Percentiles rank a stretch among this genome's conserved stretches.
These are phyloP conservation scores for Tuctoria greenei DNA, from an alignment of 176 grass and related monocot genomes.

Conservation along the genomic window DNA sequence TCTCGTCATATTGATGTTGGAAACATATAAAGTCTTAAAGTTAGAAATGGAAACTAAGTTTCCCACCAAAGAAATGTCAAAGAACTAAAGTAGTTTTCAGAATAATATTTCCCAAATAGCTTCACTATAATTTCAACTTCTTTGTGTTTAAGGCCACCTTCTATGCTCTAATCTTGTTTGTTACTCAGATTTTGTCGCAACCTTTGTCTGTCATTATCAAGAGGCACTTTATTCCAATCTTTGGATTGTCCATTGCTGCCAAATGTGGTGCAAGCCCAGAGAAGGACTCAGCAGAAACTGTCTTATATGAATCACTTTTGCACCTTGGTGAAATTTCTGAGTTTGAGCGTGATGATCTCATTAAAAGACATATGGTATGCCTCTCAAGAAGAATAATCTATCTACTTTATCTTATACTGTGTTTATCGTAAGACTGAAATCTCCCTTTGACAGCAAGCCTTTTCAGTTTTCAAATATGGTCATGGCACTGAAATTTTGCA, in stretches of 20 bases:
- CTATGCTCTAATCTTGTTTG: conserved; percentile 27
- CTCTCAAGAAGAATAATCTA: conserved; percentile 19
- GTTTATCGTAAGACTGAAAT: neutral
- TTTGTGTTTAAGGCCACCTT: conserved; percentile 25
- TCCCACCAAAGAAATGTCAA: conserved; percentile 9
- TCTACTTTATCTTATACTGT: conserved; percentile 21
- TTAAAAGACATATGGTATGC: conserved; percentile 93
- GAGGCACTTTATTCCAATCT: conserved; percentile 84
- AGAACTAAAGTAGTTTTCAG: neutral
- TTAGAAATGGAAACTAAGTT: conserved; percentile 10
- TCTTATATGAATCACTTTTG: conserved; percentile 72
- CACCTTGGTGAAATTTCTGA: conserved; percentile 83
- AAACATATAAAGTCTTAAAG: neutral
- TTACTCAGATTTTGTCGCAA: conserved; percentile 63
- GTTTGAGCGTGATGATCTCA: conserved; percentile 82
- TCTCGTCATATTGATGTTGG: conserved; percentile 22
- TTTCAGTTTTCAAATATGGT: neutral
- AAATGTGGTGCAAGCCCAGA: conserved; percentile 60
- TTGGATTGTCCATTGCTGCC: conserved; percentile 72
- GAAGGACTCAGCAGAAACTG: conserved; percentile 70
- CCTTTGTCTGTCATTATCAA: conserved; percentile 72
- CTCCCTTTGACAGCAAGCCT: neutral
- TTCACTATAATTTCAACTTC: conserved; percentile 6
- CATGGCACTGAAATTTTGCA: neutral
- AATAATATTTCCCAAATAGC: conserved; percentile 21